Percentiles rank a stretch among this genome's conserved stretches.
Evolutionary conservation across 495 filamentous ascomycete genomes (phyloP).

Genomic region (Aspergillus carlsbadensis): DNA sequence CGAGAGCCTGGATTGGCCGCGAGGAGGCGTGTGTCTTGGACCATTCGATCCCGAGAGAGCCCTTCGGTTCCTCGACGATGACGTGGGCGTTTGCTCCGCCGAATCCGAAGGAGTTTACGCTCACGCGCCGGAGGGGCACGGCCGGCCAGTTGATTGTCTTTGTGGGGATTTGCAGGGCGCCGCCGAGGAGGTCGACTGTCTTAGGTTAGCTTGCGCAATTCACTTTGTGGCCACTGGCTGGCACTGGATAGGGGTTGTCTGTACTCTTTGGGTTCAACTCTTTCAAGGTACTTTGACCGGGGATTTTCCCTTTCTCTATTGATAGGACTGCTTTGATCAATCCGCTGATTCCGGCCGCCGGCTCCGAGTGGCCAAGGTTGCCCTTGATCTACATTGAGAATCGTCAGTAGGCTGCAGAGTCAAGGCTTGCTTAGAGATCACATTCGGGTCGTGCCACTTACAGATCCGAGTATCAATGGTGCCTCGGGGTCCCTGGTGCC

Average conservation of each 20-base stretch:
- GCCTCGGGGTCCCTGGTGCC: slow-evolving; percentile 4
- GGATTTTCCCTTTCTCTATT: slow-evolving; percentile 30
- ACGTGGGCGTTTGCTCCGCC: slow-evolving; percentile 53
- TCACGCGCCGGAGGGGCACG: slow-evolving; percentile 22
- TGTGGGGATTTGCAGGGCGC: not conserved
- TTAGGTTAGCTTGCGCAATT: too few species aligned
- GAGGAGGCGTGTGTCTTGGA: not conserved
- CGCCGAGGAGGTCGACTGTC: slow-evolving; percentile 11
- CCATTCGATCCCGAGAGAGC: not conserved
- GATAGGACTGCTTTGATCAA: slow-evolving; percentile 44
- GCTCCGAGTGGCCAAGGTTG: slow-evolving; percentile 36
- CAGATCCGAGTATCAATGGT: slow-evolving; percentile 27
- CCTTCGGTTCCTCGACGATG: slow-evolving; percentile 23
- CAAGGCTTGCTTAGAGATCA: too few species aligned
- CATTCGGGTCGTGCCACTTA: not conserved
- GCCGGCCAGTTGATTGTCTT: slow-evolving; percentile 20
- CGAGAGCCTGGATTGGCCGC: too few species aligned
- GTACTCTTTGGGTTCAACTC: slow-evolving; percentile 25
- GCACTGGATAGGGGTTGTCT: not conserved
- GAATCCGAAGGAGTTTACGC: slow-evolving; percentile 49
- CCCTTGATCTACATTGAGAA: slow-evolving; percentile 20
- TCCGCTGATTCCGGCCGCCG: slow-evolving; percentile 39
- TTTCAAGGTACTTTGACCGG: slow-evolving; percentile 28
- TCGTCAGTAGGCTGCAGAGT: not conserved
- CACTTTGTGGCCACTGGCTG: not conserved